A percentile compares a stretch with the other conserved stretches of the same genome.
Evolutionary conservation across 345 rosid species (phyloP).

Genomic region (Noccaea caerulescens): DNA sequence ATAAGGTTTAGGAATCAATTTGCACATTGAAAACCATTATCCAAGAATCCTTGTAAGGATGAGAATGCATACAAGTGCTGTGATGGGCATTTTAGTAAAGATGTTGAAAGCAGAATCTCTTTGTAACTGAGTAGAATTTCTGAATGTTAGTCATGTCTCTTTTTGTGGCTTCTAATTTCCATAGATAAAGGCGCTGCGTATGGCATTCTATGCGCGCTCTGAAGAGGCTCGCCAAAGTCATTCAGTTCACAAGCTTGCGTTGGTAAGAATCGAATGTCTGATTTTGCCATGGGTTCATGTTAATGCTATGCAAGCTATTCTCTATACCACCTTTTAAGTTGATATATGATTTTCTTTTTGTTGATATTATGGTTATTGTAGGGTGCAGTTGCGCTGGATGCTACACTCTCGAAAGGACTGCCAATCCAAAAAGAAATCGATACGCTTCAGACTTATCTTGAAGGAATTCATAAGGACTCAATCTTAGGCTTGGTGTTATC

Average conservation of each 20-base stretch:
- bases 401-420: slow-evolving; percentile 83
- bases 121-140: slow-evolving; percentile 9
- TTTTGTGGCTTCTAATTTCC: slow-evolving; percentile 22
- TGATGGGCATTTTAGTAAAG: slow-evolving; percentile 8
- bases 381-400: slow-evolving; percentile 93
- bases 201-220: slow-evolving; percentile 96
- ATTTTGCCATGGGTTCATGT: not conserved
- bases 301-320: slow-evolving; percentile 4
- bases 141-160: slow-evolving; percentile 9
- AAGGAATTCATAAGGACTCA: slow-evolving; percentile 74
- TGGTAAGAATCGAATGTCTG: slow-evolving; percentile 53
- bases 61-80: slow-evolving; percentile 15
- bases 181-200: slow-evolving; percentile 83
- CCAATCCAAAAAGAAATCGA: slow-evolving; percentile 85
- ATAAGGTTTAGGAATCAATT: slow-evolving; percentile 15
- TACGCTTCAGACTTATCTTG: slow-evolving; percentile 59
- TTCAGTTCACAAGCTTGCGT: slow-evolving; percentile 92
- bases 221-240: slow-evolving; percentile 91
- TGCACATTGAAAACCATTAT: slow-evolving; percentile 10
- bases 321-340: slow-evolving; percentile 28
- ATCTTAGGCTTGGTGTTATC: slow-evolving; percentile 75
- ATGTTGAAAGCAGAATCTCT: slow-evolving; percentile 1
- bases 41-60: slow-evolving; percentile 12
- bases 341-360: not conserved
- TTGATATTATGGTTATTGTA: slow-evolving; percentile 29